Evolutionary conservation across 371 early-diverging fungal genomes (phyloP).

Genomic region (Mucor lusitanicus): DNA sequence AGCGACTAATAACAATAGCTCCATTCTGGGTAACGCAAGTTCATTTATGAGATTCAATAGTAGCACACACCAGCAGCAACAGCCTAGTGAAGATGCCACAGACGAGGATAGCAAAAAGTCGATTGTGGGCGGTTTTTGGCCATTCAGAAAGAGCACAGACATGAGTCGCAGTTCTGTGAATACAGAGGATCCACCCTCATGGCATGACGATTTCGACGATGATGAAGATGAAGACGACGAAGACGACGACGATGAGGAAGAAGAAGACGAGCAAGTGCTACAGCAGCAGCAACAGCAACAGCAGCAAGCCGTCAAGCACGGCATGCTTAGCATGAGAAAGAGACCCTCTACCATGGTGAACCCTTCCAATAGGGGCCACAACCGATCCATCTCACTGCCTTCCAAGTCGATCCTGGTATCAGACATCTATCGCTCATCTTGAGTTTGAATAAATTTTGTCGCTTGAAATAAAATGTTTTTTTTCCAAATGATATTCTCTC

Average conservation of each 20-base stretch:
- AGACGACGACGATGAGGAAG: background rate
- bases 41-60: constrained; percentile 11
- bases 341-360: background rate
- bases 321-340: background rate
- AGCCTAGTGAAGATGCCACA: background rate
- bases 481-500: background rate
- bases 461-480: background rate
- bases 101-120: constrained; percentile 18
- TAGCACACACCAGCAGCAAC: background rate
- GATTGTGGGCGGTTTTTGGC: constrained; percentile 24
- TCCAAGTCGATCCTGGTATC: constrained; percentile 1
- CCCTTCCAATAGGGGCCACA: constrained; percentile 9
- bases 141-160: constrained; percentile 24
- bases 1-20: background rate
- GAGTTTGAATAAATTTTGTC: background rate
- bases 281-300: background rate
- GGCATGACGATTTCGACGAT: constrained; percentile 23
- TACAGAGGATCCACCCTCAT: background rate
- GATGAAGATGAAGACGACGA: constrained; percentile 20
- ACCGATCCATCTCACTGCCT: constrained; percentile 23
- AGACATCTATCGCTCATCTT: background rate
- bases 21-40: constrained; percentile 8
- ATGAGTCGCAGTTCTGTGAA: background rate
- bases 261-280: background rate
- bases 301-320: background rate